Percentiles rank a stretch among this genome's conserved stretches.
Conservation (phyloP, 768 basidiomycete species). For the Suillus ampliporus region DNA sequence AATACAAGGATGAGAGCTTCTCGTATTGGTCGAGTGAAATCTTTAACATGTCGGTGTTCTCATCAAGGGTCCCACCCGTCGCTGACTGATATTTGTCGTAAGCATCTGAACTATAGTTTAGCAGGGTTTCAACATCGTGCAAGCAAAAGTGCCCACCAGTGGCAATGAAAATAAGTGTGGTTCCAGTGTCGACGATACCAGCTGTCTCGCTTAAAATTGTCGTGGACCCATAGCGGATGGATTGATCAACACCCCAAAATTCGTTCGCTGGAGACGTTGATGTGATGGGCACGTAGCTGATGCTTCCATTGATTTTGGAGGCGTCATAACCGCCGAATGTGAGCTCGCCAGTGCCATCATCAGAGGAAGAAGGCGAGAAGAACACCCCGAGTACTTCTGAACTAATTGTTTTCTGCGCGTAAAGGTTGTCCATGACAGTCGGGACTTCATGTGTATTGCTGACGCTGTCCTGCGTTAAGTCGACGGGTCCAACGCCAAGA, state of each 20-base stretch:
- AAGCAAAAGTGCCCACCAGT: slow-evolving; percentile 39
- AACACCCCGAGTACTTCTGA: slow-evolving; percentile 38
- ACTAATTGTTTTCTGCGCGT: slow-evolving; percentile 32
- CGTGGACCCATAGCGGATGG: too few species aligned
- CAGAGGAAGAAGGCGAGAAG: slow-evolving; percentile 31
- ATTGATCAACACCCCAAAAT: too few species aligned
- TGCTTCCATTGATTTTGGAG: slow-evolving; percentile 14
- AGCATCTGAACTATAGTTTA: not conserved
- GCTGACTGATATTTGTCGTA: slow-evolving; percentile 21
- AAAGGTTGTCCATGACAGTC: slow-evolving; percentile 43
- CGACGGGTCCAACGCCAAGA: slow-evolving; percentile 41
- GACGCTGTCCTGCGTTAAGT: slow-evolving; percentile 36
- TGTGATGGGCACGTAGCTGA: slow-evolving; percentile 34
- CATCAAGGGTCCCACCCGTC: slow-evolving; percentile 34
- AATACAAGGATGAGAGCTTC: slow-evolving; percentile 31
- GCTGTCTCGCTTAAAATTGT: too few species aligned
- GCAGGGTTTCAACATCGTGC: slow-evolving; percentile 4
- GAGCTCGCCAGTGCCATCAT: slow-evolving; percentile 28
- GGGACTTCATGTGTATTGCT: slow-evolving; percentile 25
- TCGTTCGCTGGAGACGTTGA: slow-evolving; percentile 22
- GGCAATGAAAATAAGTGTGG: too few species aligned
- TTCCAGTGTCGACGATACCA: too few species aligned
- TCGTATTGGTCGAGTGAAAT: slow-evolving; percentile 31
- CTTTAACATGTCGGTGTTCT: slow-evolving; percentile 33
- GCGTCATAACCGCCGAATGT: slow-evolving; percentile 34